Percentiles rank a stretch among this genome's conserved stretches.
These are phyloP conservation scores for Chaetoceros muelleri DNA, from an alignment of 108 stramenopile genomes.

Conservation along the genomic window DNA sequence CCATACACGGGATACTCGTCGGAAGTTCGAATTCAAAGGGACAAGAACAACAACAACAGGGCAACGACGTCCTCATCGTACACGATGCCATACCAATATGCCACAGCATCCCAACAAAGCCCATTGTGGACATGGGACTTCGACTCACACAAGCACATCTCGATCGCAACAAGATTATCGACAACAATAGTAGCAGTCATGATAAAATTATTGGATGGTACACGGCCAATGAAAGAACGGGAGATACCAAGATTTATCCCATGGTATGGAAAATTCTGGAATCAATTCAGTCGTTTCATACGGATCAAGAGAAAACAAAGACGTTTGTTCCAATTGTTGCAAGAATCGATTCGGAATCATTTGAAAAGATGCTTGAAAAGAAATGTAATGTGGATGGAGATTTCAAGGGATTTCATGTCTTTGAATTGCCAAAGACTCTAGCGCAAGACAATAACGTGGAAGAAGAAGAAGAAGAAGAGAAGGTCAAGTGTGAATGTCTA, in stretches of 20 bases:
- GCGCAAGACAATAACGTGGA: slow-evolving; percentile 9
- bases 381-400: slow-evolving; percentile 2
- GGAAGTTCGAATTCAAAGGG: slow-evolving; percentile 2
- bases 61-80: no score
- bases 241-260: not conserved
- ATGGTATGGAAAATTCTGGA: not conserved
- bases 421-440: no score
- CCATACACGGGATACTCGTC: slow-evolving; percentile 26
- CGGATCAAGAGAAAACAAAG: slow-evolving; percentile 1
- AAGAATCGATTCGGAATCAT: slow-evolving; percentile 10
- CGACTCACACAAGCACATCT: slow-evolving; percentile 20
- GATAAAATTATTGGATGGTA: slow-evolving; percentile 30
- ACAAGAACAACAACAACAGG: no score
- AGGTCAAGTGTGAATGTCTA: slow-evolving; percentile 6
- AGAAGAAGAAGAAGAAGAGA: slow-evolving; percentile 6
- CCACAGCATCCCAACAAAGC: slow-evolving; percentile 26
- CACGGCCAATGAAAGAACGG: slow-evolving; percentile 19
- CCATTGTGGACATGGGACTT: slow-evolving; percentile 31
- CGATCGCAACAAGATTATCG: not conserved
- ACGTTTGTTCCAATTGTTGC: slow-evolving; percentile 19
- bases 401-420: not conserved
- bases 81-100: slow-evolving; percentile 25
- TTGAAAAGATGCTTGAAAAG: slow-evolving; percentile 1
- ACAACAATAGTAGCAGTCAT: not conserved
- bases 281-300: not conserved